Evolutionary conservation across 768 basidiomycete species (phyloP).

Genomic region (Leccinum sublutescens): DNA sequence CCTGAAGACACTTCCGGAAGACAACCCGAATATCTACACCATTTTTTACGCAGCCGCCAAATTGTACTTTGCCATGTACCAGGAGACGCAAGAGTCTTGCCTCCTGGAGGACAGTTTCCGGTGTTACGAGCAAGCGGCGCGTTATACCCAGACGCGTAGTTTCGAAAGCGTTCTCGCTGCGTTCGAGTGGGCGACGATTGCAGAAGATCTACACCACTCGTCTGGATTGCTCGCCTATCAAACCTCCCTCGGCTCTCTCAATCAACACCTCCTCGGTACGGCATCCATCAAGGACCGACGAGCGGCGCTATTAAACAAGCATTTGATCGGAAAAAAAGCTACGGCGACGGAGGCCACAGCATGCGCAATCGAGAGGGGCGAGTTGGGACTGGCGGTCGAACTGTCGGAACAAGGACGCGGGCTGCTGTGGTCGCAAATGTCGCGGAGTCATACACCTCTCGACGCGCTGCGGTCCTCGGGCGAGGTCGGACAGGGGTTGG

Average conservation of each 20-base stretch:
- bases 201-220: conserved; percentile 10
- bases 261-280: conserved; percentile 18
- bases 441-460: conserved; percentile 26
- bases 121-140: conserved; percentile 15
- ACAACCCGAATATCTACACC: neutral
- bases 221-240: conserved; percentile 26
- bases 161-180: conserved; percentile 9
- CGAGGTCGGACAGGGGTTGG: conserved; percentile 17
- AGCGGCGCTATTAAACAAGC: conserved; percentile 3
- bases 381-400: conserved; percentile 30
- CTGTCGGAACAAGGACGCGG: conserved; percentile 36
- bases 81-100: neutral
- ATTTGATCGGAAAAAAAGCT: conserved; percentile 1
- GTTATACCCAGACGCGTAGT: neutral
- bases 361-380: conserved; percentile 23
- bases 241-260: conserved; percentile 14
- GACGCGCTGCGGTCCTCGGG: conserved; percentile 21
- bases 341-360: conserved; percentile 26
- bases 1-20: conserved; percentile 8
- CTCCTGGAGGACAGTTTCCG: conserved; percentile 15
- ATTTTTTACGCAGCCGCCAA: neutral
- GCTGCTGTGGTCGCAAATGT: conserved; percentile 31
- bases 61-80: neutral
- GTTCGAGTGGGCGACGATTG: conserved; percentile 16
- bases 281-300: conserved; percentile 21